Conservation (phyloP, 805 yeast species). For the Maudiozyma pseudohumilis region DNA sequence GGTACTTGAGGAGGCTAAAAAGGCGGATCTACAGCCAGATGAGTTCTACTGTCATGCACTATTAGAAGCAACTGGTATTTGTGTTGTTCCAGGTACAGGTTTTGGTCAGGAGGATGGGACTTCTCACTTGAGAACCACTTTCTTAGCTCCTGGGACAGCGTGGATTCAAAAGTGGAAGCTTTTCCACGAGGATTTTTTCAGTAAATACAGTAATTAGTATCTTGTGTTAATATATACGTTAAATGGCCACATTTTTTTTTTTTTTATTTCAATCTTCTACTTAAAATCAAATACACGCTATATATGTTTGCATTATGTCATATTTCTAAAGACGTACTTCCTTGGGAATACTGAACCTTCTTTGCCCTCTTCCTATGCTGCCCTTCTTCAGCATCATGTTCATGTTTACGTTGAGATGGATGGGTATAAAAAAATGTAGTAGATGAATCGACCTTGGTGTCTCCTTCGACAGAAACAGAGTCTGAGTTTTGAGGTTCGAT, state of each 20-base stretch:
- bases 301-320: too few species aligned
- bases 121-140: conserved; percentile 89
- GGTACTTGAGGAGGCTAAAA: conserved; percentile 52
- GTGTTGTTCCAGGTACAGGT: conserved; percentile 96
- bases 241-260: too few species aligned
- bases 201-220: too few species aligned
- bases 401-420: too few species aligned
- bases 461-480: neutral
- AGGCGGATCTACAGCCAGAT: conserved; percentile 54
- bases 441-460: neutral
- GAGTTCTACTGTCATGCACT: conserved; percentile 80
- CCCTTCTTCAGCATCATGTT: too few species aligned
- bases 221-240: too few species aligned
- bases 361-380: too few species aligned
- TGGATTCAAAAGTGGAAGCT: conserved; percentile 72
- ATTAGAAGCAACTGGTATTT: conserved; percentile 81
- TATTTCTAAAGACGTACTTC: too few species aligned
- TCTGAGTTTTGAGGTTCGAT: neutral
- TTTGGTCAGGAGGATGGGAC: conserved; percentile 89
- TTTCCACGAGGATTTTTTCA: conserved; percentile 69
- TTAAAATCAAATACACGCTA: too few species aligned
- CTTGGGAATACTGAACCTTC: too few species aligned
- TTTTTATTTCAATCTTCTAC: too few species aligned
- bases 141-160: conserved; percentile 88
- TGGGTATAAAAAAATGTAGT: too few species aligned